Conservation (phyloP, 495 filamentous ascomycete species). For the Tuber umbilicatum region DNA sequence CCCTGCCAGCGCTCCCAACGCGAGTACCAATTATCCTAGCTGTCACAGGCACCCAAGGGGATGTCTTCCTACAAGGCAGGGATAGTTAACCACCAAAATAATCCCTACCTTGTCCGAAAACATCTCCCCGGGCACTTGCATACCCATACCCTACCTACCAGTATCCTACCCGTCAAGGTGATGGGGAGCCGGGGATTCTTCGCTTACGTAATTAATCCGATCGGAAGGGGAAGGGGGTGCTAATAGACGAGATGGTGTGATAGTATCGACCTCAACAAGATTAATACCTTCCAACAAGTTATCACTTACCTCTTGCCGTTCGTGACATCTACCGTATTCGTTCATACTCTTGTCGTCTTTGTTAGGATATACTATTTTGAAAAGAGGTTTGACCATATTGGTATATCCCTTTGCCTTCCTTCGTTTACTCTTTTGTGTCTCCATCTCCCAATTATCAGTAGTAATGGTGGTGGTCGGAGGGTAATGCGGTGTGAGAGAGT, state of each 20-base stretch:
- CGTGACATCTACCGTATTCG: slow-evolving; percentile 82
- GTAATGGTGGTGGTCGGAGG: neutral
- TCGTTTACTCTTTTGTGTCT: neutral
- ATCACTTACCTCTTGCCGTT: slow-evolving; percentile 64
- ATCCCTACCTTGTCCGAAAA: too few relatives aligned
- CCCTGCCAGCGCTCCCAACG: too few relatives aligned
- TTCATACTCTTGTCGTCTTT: slow-evolving; percentile 80
- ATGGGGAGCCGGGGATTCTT: neutral
- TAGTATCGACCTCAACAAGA: slow-evolving; percentile 61
- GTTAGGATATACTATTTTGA: slow-evolving; percentile 95
- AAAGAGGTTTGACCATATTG: slow-evolving; percentile 79
- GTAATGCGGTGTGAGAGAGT: neutral
- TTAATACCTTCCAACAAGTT: slow-evolving; percentile 72
- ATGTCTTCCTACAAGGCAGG: too few relatives aligned
- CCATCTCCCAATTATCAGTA: neutral
- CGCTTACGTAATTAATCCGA: neutral
- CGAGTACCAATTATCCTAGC: too few relatives aligned
- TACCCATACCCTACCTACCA: too few relatives aligned
- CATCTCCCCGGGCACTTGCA: too few relatives aligned
- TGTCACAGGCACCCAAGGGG: too few relatives aligned
- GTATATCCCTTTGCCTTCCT: slow-evolving; percentile 33
- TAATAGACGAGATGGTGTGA: slow-evolving; percentile 13
- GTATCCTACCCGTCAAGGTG: too few relatives aligned
- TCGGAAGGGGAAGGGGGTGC: neutral
- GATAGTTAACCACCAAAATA: too few relatives aligned